phyloP scores from a whole-genome alignment of 495 filamentous ascomycete genomes.

The Pyronema domesticum region DNA sequence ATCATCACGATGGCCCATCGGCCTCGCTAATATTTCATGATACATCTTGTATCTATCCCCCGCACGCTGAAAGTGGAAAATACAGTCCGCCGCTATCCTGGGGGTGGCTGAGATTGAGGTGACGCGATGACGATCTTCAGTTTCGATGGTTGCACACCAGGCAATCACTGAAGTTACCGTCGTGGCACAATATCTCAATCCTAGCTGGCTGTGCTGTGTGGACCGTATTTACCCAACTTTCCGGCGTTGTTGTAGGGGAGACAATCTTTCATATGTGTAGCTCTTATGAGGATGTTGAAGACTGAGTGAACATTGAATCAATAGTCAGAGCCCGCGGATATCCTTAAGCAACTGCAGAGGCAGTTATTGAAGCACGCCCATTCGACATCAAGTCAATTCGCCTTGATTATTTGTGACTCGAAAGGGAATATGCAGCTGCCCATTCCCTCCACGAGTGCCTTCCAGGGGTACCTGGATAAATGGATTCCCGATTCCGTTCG shows the following conservation, averaged over 20 bases:
- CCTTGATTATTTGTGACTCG: constrained; percentile 21
- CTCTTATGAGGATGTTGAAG: background rate
- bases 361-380: constrained; percentile 10
- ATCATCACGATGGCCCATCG: background rate
- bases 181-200: too few species aligned
- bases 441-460: constrained; percentile 11
- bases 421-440: constrained; percentile 7
- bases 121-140: too few species aligned
- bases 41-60: background rate
- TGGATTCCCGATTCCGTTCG: constrained; percentile 18
- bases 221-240: too few species aligned
- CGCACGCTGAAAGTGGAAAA: too few species aligned
- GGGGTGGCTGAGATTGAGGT: too few species aligned
- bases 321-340: constrained; percentile 7
- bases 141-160: too few species aligned
- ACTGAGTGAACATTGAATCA: background rate
- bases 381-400: constrained; percentile 18
- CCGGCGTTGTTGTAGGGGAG: too few species aligned
- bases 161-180: too few species aligned
- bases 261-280: background rate
- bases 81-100: too few species aligned
- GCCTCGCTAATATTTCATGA: background rate
- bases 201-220: too few species aligned
- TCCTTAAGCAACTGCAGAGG: constrained; percentile 15
- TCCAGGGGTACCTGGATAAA: constrained; percentile 11